Percentiles rank a stretch among this genome's conserved stretches.
phyloP scores from a whole-genome alignment of 2,329 filamentous ascomycete genomes.

The Fusarium tupiense region DNA sequence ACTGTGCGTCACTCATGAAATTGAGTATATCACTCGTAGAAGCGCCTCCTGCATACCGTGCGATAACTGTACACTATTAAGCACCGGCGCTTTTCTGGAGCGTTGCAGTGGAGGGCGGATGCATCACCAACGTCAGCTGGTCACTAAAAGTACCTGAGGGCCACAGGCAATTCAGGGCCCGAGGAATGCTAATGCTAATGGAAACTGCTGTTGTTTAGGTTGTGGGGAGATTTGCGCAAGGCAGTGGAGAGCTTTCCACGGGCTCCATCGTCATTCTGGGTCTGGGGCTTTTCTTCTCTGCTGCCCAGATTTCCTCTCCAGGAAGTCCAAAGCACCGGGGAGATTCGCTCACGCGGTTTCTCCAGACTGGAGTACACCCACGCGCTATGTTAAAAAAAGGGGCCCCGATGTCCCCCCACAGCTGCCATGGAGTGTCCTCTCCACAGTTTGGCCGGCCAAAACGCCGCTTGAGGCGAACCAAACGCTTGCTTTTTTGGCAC shows the following conservation, averaged over 20 bases:
- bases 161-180: slow-evolving; percentile 11
- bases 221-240: slow-evolving; percentile 35
- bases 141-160: slow-evolving; percentile 23
- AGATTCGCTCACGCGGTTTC: slow-evolving; percentile 23
- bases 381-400: slow-evolving; percentile 14
- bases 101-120: slow-evolving; percentile 21
- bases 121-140: slow-evolving; percentile 35
- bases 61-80: slow-evolving; percentile 2
- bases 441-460: slow-evolving; percentile 69
- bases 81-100: slow-evolving; percentile 17
- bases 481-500: slow-evolving; percentile 22
- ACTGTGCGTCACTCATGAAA: slow-evolving; percentile 26
- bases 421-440: slow-evolving; percentile 40
- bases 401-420: slow-evolving; percentile 33
- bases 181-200: slow-evolving; percentile 24
- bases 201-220: slow-evolving; percentile 28
- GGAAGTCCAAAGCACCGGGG: slow-evolving; percentile 25
- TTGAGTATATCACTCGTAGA: slow-evolving; percentile 7
- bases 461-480: slow-evolving; percentile 59
- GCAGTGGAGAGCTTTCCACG: slow-evolving; percentile 23
- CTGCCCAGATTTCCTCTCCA: slow-evolving; percentile 32
- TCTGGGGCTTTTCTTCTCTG: slow-evolving; percentile 3
- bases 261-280: slow-evolving; percentile 26
- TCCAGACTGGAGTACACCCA: slow-evolving; percentile 21
- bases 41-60: neutral